Evolutionary conservation across 371 early-diverging fungal species (phyloP).

Genomic region (Lichtheimia hyalospora): DNA sequence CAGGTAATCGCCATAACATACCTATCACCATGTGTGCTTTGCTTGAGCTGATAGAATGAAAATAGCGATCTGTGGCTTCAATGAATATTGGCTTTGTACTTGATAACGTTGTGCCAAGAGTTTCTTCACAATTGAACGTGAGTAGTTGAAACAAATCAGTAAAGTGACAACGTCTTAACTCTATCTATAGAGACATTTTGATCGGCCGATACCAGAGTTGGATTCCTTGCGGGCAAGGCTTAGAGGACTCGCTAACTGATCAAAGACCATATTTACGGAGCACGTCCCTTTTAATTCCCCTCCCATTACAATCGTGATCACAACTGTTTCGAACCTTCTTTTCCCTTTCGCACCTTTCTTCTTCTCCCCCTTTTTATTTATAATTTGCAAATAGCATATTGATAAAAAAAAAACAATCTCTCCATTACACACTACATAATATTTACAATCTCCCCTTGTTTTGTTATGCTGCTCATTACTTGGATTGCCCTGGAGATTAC

Average conservation of each 20-base stretch:
- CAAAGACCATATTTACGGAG: too few relatives aligned
- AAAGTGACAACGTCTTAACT: neutral
- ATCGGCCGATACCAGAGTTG: slow-evolving; percentile 65
- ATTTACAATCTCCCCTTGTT: neutral
- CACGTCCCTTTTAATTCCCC: too few relatives aligned
- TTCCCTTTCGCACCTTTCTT: too few relatives aligned
- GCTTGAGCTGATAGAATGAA: neutral
- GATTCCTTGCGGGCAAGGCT: slow-evolving; percentile 58
- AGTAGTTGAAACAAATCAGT: slow-evolving; percentile 5
- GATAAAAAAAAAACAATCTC: too few relatives aligned
- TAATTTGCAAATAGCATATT: too few relatives aligned
- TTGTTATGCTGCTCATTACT: neutral
- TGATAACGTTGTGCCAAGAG: slow-evolving; percentile 60
- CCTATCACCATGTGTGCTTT: neutral
- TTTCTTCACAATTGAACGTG: slow-evolving; percentile 60
- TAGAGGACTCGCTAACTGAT: slow-evolving; percentile 33
- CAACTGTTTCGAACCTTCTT: too few relatives aligned
- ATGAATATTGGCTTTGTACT: slow-evolving; percentile 63
- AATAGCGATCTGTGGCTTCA: slow-evolving; percentile 51
- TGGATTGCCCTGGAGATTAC: slow-evolving; percentile 3
- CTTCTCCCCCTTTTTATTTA: too few relatives aligned
- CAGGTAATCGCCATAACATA: slow-evolving; percentile 25
- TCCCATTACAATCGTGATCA: too few relatives aligned
- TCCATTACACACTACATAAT: too few relatives aligned
- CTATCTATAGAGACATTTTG: slow-evolving; percentile 51